These are phyloP conservation scores for Aspergillus sp. DNA, from an alignment of 2,329 filamentous ascomycete species.

Conservation along the genomic window DNA sequence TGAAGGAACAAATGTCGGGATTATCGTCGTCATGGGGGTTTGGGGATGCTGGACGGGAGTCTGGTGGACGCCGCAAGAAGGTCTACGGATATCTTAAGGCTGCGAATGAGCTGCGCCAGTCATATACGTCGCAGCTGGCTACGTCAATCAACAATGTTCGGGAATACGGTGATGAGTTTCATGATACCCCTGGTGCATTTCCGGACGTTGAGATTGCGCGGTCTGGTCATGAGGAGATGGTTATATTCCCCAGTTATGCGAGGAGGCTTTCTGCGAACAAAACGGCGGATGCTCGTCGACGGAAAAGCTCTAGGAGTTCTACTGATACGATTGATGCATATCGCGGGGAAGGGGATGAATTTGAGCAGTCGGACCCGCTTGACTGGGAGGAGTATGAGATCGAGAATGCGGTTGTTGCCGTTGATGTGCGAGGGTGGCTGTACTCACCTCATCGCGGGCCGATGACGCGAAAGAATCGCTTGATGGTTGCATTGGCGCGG, in stretches of 20 bases:
- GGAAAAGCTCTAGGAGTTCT: conserved; percentile 18
- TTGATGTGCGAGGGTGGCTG: conserved; percentile 93
- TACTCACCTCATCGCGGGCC: conserved; percentile 80
- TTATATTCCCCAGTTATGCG: conserved; percentile 91
- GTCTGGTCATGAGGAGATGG: conserved; percentile 81
- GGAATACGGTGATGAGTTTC: conserved; percentile 41
- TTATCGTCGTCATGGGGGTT: conserved; percentile 15
- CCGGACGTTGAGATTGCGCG: conserved; percentile 75
- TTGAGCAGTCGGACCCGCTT: conserved; percentile 63
- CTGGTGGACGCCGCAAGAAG: conserved; percentile 69
- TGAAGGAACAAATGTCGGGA: conserved; percentile 17
- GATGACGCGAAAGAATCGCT: conserved; percentile 76
- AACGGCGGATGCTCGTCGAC: conserved; percentile 12
- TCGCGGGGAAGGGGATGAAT: conserved; percentile 38
- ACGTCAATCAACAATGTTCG: conserved; percentile 35
- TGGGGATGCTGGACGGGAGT: conserved; percentile 38
- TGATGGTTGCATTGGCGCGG: conserved; percentile 78
- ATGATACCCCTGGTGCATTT: conserved; percentile 66
- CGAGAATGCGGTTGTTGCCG: conserved; percentile 79
- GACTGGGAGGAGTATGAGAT: conserved; percentile 77
- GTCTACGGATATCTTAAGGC: conserved; percentile 66
- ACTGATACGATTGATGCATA: conserved; percentile 32
- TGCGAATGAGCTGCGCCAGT: conserved; percentile 64
- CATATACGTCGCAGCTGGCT: conserved; percentile 53
- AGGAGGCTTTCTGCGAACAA: conserved; percentile 57